Conservation (phyloP, 306 rosid genomes). For the Pyrus pyrifolia region DNA sequence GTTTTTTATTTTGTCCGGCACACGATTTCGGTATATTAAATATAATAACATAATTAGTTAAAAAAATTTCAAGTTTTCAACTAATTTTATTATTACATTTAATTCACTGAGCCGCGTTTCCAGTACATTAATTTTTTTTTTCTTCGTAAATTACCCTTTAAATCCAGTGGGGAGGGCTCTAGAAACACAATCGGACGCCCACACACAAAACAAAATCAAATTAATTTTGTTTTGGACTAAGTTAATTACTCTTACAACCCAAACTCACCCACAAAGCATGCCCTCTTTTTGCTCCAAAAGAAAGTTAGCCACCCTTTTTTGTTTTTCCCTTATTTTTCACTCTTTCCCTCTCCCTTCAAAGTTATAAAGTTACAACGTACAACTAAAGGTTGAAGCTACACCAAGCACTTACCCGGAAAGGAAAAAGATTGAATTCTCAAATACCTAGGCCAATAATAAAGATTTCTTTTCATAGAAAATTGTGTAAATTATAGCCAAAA, state of each 20-base stretch:
- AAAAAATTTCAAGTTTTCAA: too few species aligned
- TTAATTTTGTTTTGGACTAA: background rate
- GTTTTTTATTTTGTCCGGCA: too few species aligned
- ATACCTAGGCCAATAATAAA: background rate
- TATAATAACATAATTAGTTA: too few species aligned
- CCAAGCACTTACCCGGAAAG: background rate
- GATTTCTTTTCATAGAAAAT: background rate
- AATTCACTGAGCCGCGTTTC: rapidly evolving
- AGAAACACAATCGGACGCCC: background rate
- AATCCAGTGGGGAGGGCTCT: background rate
- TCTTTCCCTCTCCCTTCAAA: background rate
- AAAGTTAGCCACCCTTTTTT: background rate
- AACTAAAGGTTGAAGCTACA: background rate
- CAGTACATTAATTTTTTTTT: too few species aligned
- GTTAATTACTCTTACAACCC: background rate
- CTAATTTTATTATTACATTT: too few species aligned
- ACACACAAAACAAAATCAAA: background rate
- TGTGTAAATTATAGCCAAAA: background rate
- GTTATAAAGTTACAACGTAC: background rate
- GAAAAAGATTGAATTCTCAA: background rate
- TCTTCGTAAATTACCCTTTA: background rate
- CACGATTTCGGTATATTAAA: too few species aligned
- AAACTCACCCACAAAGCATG: background rate
- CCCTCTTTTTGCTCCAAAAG: background rate
- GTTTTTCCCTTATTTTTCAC: background rate